Percentiles rank a stretch among this genome's conserved stretches.
phyloP scores from a whole-genome alignment of 1,284 basidiomycete genomes.

The Cryptococcus floricola region DNA sequence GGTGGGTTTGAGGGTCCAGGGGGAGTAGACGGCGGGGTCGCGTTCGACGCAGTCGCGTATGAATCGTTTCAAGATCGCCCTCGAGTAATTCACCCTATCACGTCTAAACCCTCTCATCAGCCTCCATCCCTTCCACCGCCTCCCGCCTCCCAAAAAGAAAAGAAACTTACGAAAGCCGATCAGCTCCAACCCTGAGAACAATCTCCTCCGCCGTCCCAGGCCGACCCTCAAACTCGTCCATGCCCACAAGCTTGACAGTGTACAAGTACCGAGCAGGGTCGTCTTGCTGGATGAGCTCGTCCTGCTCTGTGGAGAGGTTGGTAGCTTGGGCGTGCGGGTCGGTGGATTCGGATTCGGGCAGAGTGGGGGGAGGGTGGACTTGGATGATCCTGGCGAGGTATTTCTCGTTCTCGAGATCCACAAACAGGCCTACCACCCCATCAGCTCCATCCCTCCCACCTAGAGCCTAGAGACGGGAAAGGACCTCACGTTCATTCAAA shows the following conservation, averaged over 20 bases:
- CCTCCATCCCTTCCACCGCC: background rate
- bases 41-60: slow-evolving; percentile 90
- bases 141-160: background rate
- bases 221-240: slow-evolving; percentile 3
- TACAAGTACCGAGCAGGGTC: slow-evolving; percentile 80
- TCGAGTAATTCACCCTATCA: slow-evolving; percentile 90
- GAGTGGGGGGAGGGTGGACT: slow-evolving; percentile 57
- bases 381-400: slow-evolving; percentile 51
- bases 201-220: slow-evolving; percentile 50
- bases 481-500: slow-evolving; percentile 75
- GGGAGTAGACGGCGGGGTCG: slow-evolving; percentile 83
- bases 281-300: slow-evolving; percentile 69
- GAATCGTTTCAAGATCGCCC: slow-evolving; percentile 92
- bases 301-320: slow-evolving; percentile 69
- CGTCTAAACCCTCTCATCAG: slow-evolving; percentile 58
- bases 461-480: background rate
- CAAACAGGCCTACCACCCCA: slow-evolving; percentile 64
- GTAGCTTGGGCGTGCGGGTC: slow-evolving; percentile 59
- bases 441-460: slow-evolving; percentile 5
- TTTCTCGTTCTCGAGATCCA: slow-evolving; percentile 78
- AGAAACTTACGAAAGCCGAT: slow-evolving; percentile 66
- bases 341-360: background rate
- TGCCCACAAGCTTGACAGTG: slow-evolving; percentile 64
- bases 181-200: slow-evolving; percentile 74
- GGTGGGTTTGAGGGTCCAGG: slow-evolving; percentile 85